Evolutionary conservation across 2,329 filamentous ascomycete species (phyloP).

Genomic region (Phyllosticta paracitricarpa): DNA sequence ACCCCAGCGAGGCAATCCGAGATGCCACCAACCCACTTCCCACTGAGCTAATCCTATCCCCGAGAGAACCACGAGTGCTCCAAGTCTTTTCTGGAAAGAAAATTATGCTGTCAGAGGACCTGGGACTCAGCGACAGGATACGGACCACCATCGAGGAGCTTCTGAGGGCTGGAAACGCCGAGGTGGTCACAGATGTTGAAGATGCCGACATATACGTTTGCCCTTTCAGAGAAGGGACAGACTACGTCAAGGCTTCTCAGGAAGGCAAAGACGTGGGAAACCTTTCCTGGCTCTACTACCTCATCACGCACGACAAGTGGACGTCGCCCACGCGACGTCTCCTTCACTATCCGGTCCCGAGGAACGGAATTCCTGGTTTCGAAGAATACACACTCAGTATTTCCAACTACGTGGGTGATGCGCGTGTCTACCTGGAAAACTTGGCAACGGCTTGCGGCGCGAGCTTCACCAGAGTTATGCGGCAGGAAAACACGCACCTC

Average conservation of each 20-base stretch:
- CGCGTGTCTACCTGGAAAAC: slow-evolving; percentile 86
- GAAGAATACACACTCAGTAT: slow-evolving; percentile 68
- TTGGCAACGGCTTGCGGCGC: slow-evolving; percentile 75
- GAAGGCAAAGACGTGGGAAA: slow-evolving; percentile 79
- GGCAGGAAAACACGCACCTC: slow-evolving; percentile 88
- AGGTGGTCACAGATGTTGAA: slow-evolving; percentile 53
- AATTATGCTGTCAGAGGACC: slow-evolving; percentile 67
- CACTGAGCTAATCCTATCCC: slow-evolving; percentile 18
- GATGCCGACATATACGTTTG: slow-evolving; percentile 78
- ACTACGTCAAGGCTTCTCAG: slow-evolving; percentile 70
- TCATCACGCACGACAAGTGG: slow-evolving; percentile 84
- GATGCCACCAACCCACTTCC: slow-evolving; percentile 53
- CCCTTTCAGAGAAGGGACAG: slow-evolving; percentile 69
- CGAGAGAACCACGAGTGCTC: slow-evolving; percentile 19
- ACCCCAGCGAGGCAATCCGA: slow-evolving; percentile 40
- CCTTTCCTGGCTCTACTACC: slow-evolving; percentile 83
- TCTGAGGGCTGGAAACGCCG: slow-evolving; percentile 61
- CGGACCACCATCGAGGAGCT: slow-evolving; percentile 58
- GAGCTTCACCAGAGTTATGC: slow-evolving; percentile 89
- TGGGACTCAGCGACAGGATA: slow-evolving; percentile 60
- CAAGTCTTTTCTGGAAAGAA: slow-evolving; percentile 66
- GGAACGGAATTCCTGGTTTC: slow-evolving; percentile 70
- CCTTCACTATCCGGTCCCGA: slow-evolving; percentile 81
- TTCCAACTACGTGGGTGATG: slow-evolving; percentile 94
- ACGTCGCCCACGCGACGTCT: slow-evolving; percentile 73